Evolutionary conservation across 2,329 filamentous ascomycete genomes (phyloP), one percentile per base, ranked within the genome.

Genomic region (Zalaria sp.): DNA sequence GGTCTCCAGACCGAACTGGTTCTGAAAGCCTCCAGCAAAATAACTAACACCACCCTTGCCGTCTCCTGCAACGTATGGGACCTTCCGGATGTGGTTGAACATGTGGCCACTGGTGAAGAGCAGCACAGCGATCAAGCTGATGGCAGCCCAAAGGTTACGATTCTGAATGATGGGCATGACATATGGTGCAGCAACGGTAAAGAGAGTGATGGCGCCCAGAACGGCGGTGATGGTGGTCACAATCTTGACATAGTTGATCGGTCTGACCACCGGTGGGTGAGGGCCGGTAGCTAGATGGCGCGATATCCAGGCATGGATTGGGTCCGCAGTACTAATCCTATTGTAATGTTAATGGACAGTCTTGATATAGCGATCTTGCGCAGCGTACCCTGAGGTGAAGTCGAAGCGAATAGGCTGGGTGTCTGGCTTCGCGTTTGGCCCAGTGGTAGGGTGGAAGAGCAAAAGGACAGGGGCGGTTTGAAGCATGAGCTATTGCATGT

Each of bases 81-180:
- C 85, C 61, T 91, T 89, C 53, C 93, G 78, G 57, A 98, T 98
- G 58, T 95, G 88, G 63, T 96, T 98, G 73, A 93, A 98, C 93
- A 98, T 98, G 65, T 96, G 88, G 34, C 91, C 93, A 53, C 83
- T 91, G 37, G 83, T 95, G 66, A 96, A 98, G 44, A 95, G 71
- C 35, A 98, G 74, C 48, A 98, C 88, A 9, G 79, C 72, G 54
- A 96, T 87, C 51, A 98, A 68, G 62, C 83, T 93, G 54, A 93
- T 64, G 25, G 83, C 85, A 25, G 89, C 88, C 91, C 91, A 98
- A 11, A 96, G 66, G 55, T 93, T 96, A 52, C 89, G 82, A 68
- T 82, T 95, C 61, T 87, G 84, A 31, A 95, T 61, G 45, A 95
- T 56, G 3, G 89, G 89, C 7, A 89, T 58, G 8, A 95, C 56